Evolutionary conservation across 2,329 filamentous ascomycete genomes (phyloP).

Genomic region (Fusarium lyarnte): DNA sequence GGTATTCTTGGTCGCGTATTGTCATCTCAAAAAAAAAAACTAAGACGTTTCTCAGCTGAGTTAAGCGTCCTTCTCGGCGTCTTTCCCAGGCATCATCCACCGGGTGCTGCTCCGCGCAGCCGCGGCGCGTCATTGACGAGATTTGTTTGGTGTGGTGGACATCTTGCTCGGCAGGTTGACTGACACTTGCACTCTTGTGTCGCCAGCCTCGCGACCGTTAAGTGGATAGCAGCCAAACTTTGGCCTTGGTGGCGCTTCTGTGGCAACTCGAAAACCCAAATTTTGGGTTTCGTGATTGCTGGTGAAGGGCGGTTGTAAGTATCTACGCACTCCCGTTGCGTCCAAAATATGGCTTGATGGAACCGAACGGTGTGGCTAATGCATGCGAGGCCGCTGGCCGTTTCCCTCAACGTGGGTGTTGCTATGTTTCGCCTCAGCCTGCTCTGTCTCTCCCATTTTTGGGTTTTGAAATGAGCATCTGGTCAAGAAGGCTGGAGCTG

Average conservation of each 20-base stretch:
- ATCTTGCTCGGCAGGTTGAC: conserved; percentile 9
- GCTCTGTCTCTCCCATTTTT: conserved; percentile 33
- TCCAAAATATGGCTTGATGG: conserved; percentile 5
- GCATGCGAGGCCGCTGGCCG: conserved; percentile 28
- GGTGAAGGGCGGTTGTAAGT: conserved; percentile 6
- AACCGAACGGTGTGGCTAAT: conserved; percentile 37
- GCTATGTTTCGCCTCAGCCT: conserved; percentile 42
- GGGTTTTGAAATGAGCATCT: conserved; percentile 32
- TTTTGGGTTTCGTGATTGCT: conserved; percentile 17
- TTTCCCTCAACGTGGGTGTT: conserved; percentile 21
- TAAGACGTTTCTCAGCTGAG: conserved; percentile 40
- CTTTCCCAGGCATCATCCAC: conserved; percentile 34
- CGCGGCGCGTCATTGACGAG: conserved; percentile 33
- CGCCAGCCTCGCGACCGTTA: conserved; percentile 37
- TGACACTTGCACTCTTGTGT: conserved; percentile 10
- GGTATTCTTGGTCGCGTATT: conserved; percentile 21
- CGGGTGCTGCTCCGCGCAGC: conserved; percentile 28
- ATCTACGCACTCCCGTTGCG: background rate
- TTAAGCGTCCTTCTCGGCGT: conserved; percentile 37
- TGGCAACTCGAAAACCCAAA: conserved; percentile 13
- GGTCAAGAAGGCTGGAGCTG: conserved; percentile 27
- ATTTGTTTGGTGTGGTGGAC: conserved; percentile 31
- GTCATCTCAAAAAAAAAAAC: conserved; percentile 15
- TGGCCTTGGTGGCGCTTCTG: conserved; percentile 27
- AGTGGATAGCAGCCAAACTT: conserved; percentile 20